These are phyloP conservation scores for Pyrenophora teres DNA, from an alignment of 2,329 filamentous ascomycete species.

Conservation along the genomic window DNA sequence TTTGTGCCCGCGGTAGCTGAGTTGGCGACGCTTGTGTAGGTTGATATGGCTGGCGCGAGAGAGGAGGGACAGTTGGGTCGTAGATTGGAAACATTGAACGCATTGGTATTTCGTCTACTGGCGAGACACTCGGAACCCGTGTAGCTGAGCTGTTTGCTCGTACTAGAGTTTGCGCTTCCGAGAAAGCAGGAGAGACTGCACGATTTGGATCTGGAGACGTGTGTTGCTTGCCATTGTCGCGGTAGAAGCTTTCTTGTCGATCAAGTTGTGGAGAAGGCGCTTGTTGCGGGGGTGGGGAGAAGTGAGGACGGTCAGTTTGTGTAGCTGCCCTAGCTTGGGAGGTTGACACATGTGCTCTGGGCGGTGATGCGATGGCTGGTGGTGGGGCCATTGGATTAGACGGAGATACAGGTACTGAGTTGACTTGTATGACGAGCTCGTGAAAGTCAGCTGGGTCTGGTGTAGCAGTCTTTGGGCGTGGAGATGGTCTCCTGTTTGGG, in stretches of 20 bases:
- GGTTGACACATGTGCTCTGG: slow-evolving; percentile 36
- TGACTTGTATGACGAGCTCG: slow-evolving; percentile 48
- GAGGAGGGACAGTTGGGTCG: slow-evolving; percentile 68
- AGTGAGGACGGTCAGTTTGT: slow-evolving; percentile 25
- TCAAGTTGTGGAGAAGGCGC: slow-evolving; percentile 25
- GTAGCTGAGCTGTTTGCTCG: slow-evolving; percentile 46
- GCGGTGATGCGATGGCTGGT: slow-evolving; percentile 30
- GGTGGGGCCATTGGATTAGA: slow-evolving; percentile 32
- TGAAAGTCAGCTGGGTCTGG: slow-evolving; percentile 46
- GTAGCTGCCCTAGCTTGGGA: slow-evolving; percentile 27
- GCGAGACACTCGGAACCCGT: slow-evolving; percentile 27
- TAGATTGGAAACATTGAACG: slow-evolving; percentile 79
- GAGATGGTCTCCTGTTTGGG: slow-evolving; percentile 33
- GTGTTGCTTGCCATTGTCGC: slow-evolving; percentile 20
- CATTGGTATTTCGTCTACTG: slow-evolving; percentile 53
- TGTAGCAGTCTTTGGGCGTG: slow-evolving; percentile 33
- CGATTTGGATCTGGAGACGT: slow-evolving; percentile 39
- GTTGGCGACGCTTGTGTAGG: slow-evolving; percentile 69
- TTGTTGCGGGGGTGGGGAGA: slow-evolving; percentile 32
- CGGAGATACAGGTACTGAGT: slow-evolving; percentile 44
- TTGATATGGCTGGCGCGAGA: slow-evolving; percentile 71
- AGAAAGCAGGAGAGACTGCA: slow-evolving; percentile 44
- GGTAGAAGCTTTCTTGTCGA: slow-evolving; percentile 25
- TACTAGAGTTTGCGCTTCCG: slow-evolving; percentile 43
- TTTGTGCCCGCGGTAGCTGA: slow-evolving; percentile 65